Conservation (phyloP, 805 yeast genomes). For the Nakazawaea peltata region DNA sequence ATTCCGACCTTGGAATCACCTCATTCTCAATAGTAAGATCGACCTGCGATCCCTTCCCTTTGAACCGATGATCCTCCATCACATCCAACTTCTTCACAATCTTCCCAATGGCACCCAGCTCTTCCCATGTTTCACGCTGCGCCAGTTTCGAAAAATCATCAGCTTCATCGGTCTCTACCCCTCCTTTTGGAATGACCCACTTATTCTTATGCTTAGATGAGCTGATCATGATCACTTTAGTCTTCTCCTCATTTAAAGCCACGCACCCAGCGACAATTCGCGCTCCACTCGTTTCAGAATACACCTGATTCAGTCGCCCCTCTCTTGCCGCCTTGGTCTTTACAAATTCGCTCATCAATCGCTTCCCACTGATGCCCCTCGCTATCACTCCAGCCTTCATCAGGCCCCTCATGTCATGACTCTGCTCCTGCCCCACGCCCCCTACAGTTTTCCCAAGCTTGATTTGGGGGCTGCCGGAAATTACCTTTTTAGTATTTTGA, state of each 20-base stretch:
- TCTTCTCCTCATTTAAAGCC: constrained; percentile 48
- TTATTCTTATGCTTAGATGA: constrained; percentile 59
- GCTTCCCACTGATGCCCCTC: too few relatives aligned
- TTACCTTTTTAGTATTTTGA: too few relatives aligned
- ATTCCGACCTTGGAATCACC: constrained; percentile 66
- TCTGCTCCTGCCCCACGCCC: too few relatives aligned
- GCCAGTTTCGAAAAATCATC: constrained; percentile 45
- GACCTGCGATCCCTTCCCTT: constrained; percentile 15
- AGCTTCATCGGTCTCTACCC: constrained; percentile 79
- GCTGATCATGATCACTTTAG: constrained; percentile 68
- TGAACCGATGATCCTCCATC: constrained; percentile 44
- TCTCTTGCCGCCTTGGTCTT: constrained; percentile 33
- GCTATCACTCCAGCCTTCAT: too few relatives aligned
- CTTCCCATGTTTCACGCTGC: constrained; percentile 94
- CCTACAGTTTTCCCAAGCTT: too few relatives aligned
- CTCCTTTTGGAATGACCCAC: constrained; percentile 96
- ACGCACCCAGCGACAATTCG: constrained; percentile 92
- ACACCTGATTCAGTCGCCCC: constrained; percentile 54
- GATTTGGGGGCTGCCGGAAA: too few relatives aligned
- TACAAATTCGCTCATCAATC: constrained; percentile 16
- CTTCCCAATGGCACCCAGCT: constrained; percentile 80
- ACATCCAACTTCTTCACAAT: constrained; percentile 50
- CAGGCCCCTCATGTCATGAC: too few relatives aligned
- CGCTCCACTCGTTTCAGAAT: constrained; percentile 57
- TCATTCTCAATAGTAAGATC: constrained; percentile 16